Conservation (phyloP, 805 yeast species). For the Hanseniaspora meyeri region DNA sequence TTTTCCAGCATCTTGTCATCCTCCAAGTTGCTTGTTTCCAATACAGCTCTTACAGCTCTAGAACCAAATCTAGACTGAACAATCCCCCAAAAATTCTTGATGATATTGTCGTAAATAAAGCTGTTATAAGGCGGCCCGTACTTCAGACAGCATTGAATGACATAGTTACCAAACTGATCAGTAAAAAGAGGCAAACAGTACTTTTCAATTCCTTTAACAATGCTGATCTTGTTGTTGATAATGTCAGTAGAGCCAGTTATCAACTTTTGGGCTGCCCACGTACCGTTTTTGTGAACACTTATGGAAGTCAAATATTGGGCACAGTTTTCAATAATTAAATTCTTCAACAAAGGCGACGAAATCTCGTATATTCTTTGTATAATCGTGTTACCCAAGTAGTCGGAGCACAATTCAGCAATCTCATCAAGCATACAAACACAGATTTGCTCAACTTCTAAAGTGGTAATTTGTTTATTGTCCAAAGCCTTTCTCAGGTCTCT, state of each 20-base stretch:
- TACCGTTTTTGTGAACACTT: conserved; percentile 94
- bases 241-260: conserved; percentile 59
- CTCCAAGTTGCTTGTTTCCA: conserved; percentile 52
- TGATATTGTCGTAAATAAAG: conserved; percentile 73
- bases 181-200: conserved; percentile 75
- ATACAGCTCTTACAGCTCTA: conserved; percentile 82
- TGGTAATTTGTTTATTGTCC: conserved; percentile 42
- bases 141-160: conserved; percentile 82
- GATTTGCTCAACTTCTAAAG: conserved; percentile 62
- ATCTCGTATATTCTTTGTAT: conserved; percentile 79
- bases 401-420: conserved; percentile 80
- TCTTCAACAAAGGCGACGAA: conserved; percentile 58
- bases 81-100: conserved; percentile 65
- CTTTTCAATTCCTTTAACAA: conserved; percentile 60
- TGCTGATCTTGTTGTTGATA: conserved; percentile 44
- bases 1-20: neutral
- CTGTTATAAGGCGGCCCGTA: conserved; percentile 83
- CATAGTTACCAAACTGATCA: conserved; percentile 95
- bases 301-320: conserved; percentile 75
- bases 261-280: conserved; percentile 98
- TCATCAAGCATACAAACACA: conserved; percentile 78
- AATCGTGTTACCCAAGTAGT: conserved; percentile 89
- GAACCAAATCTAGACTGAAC: conserved; percentile 89
- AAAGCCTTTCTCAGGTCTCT: conserved; percentile 73
- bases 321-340: conserved; percentile 66